These are phyloP conservation scores for Macrolepiota albuminosa DNA, from an alignment of 768 basidiomycete species.

Conservation along the genomic window DNA sequence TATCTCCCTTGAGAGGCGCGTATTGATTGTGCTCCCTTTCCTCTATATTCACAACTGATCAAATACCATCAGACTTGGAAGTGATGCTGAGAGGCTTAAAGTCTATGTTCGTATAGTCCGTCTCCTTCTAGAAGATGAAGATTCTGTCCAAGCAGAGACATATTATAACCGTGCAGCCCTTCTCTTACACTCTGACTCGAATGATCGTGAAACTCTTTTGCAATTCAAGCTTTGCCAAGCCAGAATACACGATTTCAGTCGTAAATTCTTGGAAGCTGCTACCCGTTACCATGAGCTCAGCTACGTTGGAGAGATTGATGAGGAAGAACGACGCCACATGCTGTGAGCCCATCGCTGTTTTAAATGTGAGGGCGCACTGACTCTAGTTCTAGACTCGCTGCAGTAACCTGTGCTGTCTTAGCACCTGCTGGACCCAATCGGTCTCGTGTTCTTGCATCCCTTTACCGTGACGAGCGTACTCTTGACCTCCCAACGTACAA, in stretches of 20 bases:
- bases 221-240: slow-evolving; percentile 93
- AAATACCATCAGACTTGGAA: slow-evolving; percentile 42
- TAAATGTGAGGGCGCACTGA: background rate
- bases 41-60: slow-evolving; percentile 1
- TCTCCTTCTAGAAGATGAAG: slow-evolving; percentile 91
- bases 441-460: slow-evolving; percentile 85
- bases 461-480: slow-evolving; percentile 92
- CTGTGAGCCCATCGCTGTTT: slow-evolving; percentile 55
- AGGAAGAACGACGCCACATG: slow-evolving; percentile 87
- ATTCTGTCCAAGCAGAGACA: slow-evolving; percentile 95
- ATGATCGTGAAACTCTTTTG: slow-evolving; percentile 74
- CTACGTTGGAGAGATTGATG: slow-evolving; percentile 87
- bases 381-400: slow-evolving; percentile 56
- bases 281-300: slow-evolving; percentile 92
- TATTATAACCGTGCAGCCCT: slow-evolving; percentile 96
- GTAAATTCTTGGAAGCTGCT: slow-evolving; percentile 94
- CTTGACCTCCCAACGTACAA: slow-evolving; percentile 74
- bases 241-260: slow-evolving; percentile 85
- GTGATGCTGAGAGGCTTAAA: slow-evolving; percentile 83
- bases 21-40: slow-evolving; percentile 2
- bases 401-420: slow-evolving; percentile 93
- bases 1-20: slow-evolving; percentile 87
- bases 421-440: slow-evolving; percentile 97
- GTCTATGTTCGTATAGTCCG: slow-evolving; percentile 94
- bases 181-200: slow-evolving; percentile 67